Percentiles rank a stretch among this genome's conserved stretches.
phyloP scores from a whole-genome alignment of 441 rosid genomes.

The Erysimum pusillum region DNA sequence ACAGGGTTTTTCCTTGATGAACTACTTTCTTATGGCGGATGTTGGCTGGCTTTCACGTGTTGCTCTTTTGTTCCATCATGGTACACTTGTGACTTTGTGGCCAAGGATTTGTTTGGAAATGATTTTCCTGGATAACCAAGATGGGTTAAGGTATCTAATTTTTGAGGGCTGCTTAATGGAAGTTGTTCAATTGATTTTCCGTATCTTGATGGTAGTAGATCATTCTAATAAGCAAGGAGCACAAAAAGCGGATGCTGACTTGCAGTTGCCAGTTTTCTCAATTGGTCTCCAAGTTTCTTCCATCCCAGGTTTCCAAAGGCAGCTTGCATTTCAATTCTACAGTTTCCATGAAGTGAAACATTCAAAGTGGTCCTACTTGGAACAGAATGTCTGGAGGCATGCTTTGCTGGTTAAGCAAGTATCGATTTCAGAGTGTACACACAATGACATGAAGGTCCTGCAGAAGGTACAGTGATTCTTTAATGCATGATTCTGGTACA shows the following conservation, averaged over 20 bases:
- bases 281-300: constrained; percentile 74
- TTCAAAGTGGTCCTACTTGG: constrained; percentile 70
- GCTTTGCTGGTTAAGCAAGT: constrained; percentile 65
- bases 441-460: constrained; percentile 62
- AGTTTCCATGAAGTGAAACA: constrained; percentile 63
- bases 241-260: constrained; percentile 54
- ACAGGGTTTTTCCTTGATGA: constrained; percentile 51
- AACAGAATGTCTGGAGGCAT: constrained; percentile 60
- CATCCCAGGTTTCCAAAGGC: constrained; percentile 61
- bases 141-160: constrained; percentile 71
- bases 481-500: constrained; percentile 26
- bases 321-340: constrained; percentile 67
- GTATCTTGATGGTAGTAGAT: constrained; percentile 61
- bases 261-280: constrained; percentile 74
- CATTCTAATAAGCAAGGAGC: constrained; percentile 57
- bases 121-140: constrained; percentile 78
- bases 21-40: constrained; percentile 48
- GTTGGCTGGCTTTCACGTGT: constrained; percentile 56
- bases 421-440: constrained; percentile 72
- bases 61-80: constrained; percentile 61
- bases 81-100: constrained; percentile 65
- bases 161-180: constrained; percentile 87
- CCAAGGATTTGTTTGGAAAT: constrained; percentile 87
- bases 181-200: constrained; percentile 67
- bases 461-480: constrained; percentile 55